Percentiles rank a stretch among this genome's conserved stretches.
Conservation (phyloP, 2,329 filamentous ascomycete genomes). For the Botrytis medusae region DNA sequence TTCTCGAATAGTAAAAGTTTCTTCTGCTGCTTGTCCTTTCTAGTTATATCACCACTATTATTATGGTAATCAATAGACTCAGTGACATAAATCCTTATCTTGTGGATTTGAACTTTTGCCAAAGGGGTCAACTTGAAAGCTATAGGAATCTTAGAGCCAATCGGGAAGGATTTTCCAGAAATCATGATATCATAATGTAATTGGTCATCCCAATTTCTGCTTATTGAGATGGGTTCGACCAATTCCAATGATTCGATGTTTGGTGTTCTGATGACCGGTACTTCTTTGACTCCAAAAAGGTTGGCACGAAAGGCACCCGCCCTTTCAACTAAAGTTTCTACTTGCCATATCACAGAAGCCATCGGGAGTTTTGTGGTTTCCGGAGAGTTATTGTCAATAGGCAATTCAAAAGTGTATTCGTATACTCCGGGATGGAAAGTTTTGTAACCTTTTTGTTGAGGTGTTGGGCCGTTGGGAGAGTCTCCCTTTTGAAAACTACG, state of each 20-base stretch:
- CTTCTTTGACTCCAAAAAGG: constrained; percentile 64
- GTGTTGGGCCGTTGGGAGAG: constrained; percentile 51
- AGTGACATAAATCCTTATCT: constrained; percentile 71
- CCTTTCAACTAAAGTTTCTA: constrained; percentile 68
- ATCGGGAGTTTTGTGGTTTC: constrained; percentile 71
- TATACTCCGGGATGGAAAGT: constrained; percentile 55
- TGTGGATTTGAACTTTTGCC: constrained; percentile 72
- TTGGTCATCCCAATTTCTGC: constrained; percentile 73
- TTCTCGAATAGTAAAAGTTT: constrained; percentile 73
- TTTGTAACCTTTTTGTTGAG: constrained; percentile 66
- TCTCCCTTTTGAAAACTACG: constrained; percentile 69
- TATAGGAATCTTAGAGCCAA: constrained; percentile 70
- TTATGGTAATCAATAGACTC: constrained; percentile 73
- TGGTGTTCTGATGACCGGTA: constrained; percentile 66
- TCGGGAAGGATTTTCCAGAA: constrained; percentile 72
- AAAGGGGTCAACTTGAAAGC: constrained; percentile 74
- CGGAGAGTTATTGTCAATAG: constrained; percentile 72
- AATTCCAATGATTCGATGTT: constrained; percentile 69
- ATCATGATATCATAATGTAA: constrained; percentile 77
- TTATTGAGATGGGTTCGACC: constrained; percentile 74
- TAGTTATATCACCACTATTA: constrained; percentile 64
- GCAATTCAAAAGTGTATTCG: constrained; percentile 70
- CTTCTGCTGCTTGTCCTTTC: constrained; percentile 59
- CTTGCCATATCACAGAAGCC: constrained; percentile 68
- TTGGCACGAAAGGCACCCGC: constrained; percentile 71